Conservation (phyloP, 495 filamentous ascomycete species). For the Neurospora sp. region DNA sequence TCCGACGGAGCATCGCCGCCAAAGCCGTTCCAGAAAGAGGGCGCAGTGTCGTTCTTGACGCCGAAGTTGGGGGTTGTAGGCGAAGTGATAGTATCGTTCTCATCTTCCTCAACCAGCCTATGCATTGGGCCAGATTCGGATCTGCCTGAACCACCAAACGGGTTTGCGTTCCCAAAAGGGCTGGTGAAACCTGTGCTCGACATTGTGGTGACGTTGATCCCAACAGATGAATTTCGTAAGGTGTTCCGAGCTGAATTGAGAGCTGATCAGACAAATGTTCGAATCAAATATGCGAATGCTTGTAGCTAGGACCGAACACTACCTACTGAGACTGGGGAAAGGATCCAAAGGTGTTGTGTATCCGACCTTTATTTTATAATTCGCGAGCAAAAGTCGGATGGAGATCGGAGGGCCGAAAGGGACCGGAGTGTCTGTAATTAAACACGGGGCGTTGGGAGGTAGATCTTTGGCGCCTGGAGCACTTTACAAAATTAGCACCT, state of each 20-base stretch:
- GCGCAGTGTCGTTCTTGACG: conserved; percentile 6
- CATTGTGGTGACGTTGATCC: conserved; percentile 21
- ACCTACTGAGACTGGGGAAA: background rate
- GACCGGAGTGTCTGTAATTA: background rate
- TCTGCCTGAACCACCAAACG: conserved; percentile 31
- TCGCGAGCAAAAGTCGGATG: background rate
- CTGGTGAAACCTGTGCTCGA: conserved; percentile 45
- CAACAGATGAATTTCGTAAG: background rate
- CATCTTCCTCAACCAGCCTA: conserved; percentile 50
- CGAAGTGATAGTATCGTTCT: conserved; percentile 46
- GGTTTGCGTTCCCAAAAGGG: conserved; percentile 45
- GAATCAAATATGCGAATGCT: background rate
- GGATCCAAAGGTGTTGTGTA: background rate
- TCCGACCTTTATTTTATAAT: background rate
- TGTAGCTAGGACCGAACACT: background rate
- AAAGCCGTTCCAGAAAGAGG: conserved; percentile 34
- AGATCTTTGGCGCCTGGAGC: background rate
- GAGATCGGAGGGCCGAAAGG: background rate
- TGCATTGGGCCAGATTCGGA: conserved; percentile 33
- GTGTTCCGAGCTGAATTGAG: background rate
- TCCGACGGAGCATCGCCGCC: conserved; percentile 36
- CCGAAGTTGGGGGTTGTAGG: conserved; percentile 45
- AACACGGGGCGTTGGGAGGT: background rate
- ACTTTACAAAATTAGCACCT: background rate
- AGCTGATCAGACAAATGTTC: background rate